Percentiles rank a stretch among this genome's conserved stretches.
Conservation (phyloP, 345 rosid genomes). For the Geranium brycei region DNA sequence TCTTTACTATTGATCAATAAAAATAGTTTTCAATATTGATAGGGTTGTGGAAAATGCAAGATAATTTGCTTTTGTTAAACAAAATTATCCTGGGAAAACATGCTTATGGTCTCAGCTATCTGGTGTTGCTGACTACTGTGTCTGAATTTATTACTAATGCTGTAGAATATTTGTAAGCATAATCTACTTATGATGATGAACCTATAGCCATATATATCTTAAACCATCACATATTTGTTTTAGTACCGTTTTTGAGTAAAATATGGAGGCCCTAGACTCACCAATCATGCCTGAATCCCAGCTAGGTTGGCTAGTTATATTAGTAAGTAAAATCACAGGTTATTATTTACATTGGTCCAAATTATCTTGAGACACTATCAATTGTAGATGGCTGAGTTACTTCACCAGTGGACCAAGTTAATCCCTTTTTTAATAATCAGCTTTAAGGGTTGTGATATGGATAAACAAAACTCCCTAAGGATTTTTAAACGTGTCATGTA, state of each 20-base stretch:
- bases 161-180: not conserved
- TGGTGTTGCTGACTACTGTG: not conserved
- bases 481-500: not conserved
- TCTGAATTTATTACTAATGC: not conserved
- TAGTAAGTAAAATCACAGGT: no score
- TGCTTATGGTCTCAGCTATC: not conserved
- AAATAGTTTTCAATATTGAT: not conserved
- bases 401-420: not conserved
- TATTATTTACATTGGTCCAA: no score
- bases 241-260: no score
- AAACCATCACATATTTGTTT: no score
- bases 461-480: not conserved
- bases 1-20: not conserved
- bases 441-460: not conserved
- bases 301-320: no score
- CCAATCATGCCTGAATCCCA: no score
- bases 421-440: not conserved
- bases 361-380: no score
- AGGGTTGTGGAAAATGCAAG: not conserved
- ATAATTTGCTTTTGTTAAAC: no score
- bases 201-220: not conserved
- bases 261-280: no score
- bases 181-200: not conserved
- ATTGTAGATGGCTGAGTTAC: not conserved
- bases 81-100: not conserved